Base-by-base conservation (phyloP, 192 early-diverging fungal genomes). In the Mortierella antarctica region DNA sequence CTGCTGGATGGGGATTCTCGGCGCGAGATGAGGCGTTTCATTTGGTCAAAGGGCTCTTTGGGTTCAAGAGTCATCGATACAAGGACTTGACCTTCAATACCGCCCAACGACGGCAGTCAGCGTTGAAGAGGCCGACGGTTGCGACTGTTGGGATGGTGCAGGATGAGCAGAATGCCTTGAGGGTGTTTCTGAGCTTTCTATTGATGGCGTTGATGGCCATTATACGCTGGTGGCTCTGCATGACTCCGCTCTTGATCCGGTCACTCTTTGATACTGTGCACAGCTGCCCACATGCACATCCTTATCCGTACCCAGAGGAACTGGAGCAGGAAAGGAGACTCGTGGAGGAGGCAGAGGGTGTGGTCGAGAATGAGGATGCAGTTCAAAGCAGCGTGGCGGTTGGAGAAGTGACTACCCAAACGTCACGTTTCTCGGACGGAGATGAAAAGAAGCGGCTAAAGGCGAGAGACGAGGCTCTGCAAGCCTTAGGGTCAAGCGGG, bases 211-310 rank as follows among this genome's bases (percentile, higher is more conserved):
- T 67, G 52, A 71, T 79, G 76, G 76, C 76, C 4, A 71, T 71
- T 20, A 49, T 79, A 13, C 63, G 76, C 15, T 70, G 76, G 61
- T 66, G 69, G 57, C 31, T 79, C 14, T 79, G 69, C 52, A 44
- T 79, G 52, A 65, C 57, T 1, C 76, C 76, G 4, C 49, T 79
- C 15, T 23, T 79, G 44, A 8, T 61, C 12, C 47, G 64, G 10
- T 46, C 69, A 5, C 41, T 79, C 58, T 79, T 79, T 67, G 76
- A 79, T 51, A 79, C 76, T 1, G 67, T 79, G n/a, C 76, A 79
- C 40, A 67, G 68, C 40, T 79, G 76, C 67, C 76, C 76, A 5
- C 69, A 79, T 39, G 42, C 55, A 20, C 76, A 79, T 45, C 76
- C 69, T 14, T 79, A 79, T 48, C 76, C 76, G 0, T 79, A 62